These are phyloP conservation scores for Galerina marginata DNA, from an alignment of 768 basidiomycete species.

Conservation along the genomic window DNA sequence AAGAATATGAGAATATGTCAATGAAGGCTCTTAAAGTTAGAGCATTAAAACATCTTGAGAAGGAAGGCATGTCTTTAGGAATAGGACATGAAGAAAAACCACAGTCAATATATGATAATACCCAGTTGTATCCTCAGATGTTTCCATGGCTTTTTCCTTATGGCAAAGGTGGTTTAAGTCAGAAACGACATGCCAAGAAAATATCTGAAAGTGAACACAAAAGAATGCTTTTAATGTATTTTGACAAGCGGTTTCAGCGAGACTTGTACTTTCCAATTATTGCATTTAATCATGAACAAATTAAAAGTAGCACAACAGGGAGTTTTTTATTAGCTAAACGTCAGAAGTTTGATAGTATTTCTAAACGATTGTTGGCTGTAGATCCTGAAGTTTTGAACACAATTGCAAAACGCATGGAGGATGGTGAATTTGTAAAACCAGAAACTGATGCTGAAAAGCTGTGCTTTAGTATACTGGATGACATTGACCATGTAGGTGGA, in stretches of 20 bases:
- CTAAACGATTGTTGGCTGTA: conserved; percentile 24
- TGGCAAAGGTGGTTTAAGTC: conserved; percentile 34
- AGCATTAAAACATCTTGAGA: conserved; percentile 31
- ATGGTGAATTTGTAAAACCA: conserved; percentile 29
- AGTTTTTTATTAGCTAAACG: conserved; percentile 34
- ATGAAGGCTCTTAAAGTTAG: conserved; percentile 19
- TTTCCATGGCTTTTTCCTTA: conserved; percentile 42
- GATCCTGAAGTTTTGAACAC: conserved; percentile 24
- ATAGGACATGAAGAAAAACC: not conserved
- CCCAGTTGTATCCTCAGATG: conserved; percentile 9
- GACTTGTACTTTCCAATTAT: conserved; percentile 14
- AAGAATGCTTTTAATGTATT: conserved; percentile 35
- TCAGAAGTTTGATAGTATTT: conserved; percentile 30
- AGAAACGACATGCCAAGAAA: not conserved
- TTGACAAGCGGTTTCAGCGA: conserved; percentile 20
- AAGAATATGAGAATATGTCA: no score
- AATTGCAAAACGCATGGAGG: conserved; percentile 25
- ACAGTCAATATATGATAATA: not conserved
- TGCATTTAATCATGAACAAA: conserved; percentile 30
- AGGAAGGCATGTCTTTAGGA: conserved; percentile 26
- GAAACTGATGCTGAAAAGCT: conserved; percentile 35
- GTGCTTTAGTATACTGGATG: conserved; percentile 38
- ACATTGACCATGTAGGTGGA: conserved; percentile 40
- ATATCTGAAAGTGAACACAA: conserved; percentile 27
- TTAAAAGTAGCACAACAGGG: conserved; percentile 30